Percentiles rank a stretch among this genome's conserved stretches.
Evolutionary conservation across 2,329 filamentous ascomycete species (phyloP).

Genomic region (Penicillium freii): DNA sequence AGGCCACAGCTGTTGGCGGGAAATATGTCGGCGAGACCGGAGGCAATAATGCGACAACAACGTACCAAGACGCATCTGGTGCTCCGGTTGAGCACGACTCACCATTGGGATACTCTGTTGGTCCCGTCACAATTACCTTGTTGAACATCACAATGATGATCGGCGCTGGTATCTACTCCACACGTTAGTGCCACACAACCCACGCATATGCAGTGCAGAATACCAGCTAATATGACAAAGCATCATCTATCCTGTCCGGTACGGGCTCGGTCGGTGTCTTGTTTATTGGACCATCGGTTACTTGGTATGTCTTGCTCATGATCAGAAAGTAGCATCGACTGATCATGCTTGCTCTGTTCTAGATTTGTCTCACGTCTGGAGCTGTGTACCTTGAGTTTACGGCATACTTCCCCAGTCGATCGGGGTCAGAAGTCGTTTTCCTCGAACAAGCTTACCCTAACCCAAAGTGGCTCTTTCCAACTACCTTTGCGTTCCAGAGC

Average conservation of each 20-base stretch:
- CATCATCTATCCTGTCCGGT: constrained; percentile 56
- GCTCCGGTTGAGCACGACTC: constrained; percentile 60
- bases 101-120: constrained; percentile 60
- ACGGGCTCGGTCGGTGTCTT: constrained; percentile 63
- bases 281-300: constrained; percentile 65
- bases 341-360: not conserved
- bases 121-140: constrained; percentile 56
- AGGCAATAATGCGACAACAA: constrained; percentile 49
- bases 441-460: constrained; percentile 65
- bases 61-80: constrained; percentile 61
- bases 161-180: constrained; percentile 62
- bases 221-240: constrained; percentile 32
- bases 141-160: constrained; percentile 63
- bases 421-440: constrained; percentile 64
- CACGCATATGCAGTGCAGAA: not conserved
- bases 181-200: constrained; percentile 49
- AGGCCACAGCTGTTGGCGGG: not conserved
- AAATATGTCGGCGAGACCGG: constrained; percentile 3
- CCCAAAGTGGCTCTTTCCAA: constrained; percentile 62
- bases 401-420: constrained; percentile 64
- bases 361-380: constrained; percentile 7
- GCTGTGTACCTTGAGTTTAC: constrained; percentile 64
- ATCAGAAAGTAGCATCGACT: constrained; percentile 24
- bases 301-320: constrained; percentile 54
- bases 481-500: constrained; percentile 61